Evolutionary conservation across 2,329 filamentous ascomycete species (phyloP), one percentile per base, ranked within the genome.

Genomic region (Claviceps spartinae): DNA sequence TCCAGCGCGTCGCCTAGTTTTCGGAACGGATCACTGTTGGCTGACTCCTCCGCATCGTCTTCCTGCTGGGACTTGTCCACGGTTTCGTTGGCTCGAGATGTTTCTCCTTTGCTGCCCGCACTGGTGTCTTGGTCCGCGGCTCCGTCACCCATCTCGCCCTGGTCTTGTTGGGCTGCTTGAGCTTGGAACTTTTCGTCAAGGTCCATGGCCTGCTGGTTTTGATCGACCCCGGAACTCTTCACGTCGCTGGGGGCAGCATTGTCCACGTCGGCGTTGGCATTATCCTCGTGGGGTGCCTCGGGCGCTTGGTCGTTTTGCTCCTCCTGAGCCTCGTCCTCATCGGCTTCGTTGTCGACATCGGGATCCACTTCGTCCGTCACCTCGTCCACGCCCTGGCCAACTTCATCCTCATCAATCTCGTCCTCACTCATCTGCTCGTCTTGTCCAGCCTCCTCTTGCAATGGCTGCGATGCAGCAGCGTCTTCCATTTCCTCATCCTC

Each of bases 1-100:
- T 97, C 90, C 36, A 98, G 75, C 5, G 88, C 85, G 69, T 98
- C 89, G 22, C 93, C 93, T 34, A 98, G 79, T 63, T 95, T 94
- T 70, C 93, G 93, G 75, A 96, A 95, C 1, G 89, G 86, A 58
- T 93, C 81, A 46, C 74, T 68, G 41, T 67, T 69, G 51, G 70
- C 67, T 7, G 68, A 67, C 50, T 75, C 70, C 44, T 71, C 65
- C 11, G 72, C 69, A 50, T 78, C 72, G 41, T 68, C 64, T 30
- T 70, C 63, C 47, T 67, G 60, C 5, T 74, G 69, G n/a, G 70
- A 66, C 38, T 70, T 65, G n/a, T 76, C 71, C n/a, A 70, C 65
- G 4, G 71, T 66, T 41, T 78, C 72, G 51, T 75, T 72, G 11
- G 70, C 67, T 41, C 69, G 68, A 2, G 77, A 75, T 18, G 73